Evolutionary conservation across 2,329 filamentous ascomycete species (phyloP), one percentile per base, ranked within the genome.

Genomic region (Acephala macrosclerotiorum): DNA sequence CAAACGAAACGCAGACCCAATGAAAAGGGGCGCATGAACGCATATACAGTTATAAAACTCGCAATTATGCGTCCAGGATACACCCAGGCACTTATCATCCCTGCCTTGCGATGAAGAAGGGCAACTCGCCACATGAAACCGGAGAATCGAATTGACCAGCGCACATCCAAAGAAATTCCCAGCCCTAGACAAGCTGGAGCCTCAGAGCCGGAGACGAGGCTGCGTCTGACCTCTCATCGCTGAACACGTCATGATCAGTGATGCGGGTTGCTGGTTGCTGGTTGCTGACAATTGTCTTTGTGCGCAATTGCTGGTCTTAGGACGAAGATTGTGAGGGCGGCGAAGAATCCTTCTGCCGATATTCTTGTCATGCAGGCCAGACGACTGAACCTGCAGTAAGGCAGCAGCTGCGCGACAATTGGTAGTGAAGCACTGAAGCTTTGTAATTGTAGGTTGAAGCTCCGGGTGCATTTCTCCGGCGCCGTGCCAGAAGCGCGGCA

Each of bases 21-120:
- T 56, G 26, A n/a, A 33, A 33, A 33, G 26, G 25, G 33, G 33
- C 25, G 51, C 51, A 56, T 56, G 51, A 56, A 56, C 51, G 51
- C 51, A 56, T 56, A 56, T 33, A n/a, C 25, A 56, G 25, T 36
- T 56, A 56, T 56, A 56, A 56, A 56, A 56, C 51, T n/a, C 18
- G 26, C 16, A 18, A 16, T 56, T 56, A 56, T 56, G 51, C 51
- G 33, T 56, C 51, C 5, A 35, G 33, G 33, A 20, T 36, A 29
- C 38, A 36, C 16, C 38, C 40, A 42, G 14, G 40, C 40, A 42
- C 40, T 1, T 16, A 9, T 2, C 26, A 33, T 36, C 51, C 51
- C 51, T 56, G 51, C 14, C 18, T 56, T 56, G 18, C 40, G 40
- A 42, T 42, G 40, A n/a, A n/a, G 40, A n/a, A 42, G 51, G 18